Evolutionary conservation across 2,329 filamentous ascomycete genomes (phyloP).

Genomic region (Fragosphaeria purpurea): DNA sequence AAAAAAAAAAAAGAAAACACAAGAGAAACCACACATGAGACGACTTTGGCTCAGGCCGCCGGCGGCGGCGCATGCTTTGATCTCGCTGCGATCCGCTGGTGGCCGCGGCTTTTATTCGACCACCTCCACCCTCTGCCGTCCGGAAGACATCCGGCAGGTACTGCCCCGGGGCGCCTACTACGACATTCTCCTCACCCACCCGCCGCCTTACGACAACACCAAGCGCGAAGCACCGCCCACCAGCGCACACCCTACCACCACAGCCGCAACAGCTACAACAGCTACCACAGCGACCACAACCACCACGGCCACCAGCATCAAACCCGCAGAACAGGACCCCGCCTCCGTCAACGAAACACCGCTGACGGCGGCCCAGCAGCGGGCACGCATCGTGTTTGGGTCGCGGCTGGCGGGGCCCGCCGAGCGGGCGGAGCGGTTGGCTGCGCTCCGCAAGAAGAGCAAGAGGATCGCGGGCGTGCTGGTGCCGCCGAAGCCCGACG

Average conservation of each 20-base stretch:
- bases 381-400: slow-evolving; percentile 67
- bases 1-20: background rate
- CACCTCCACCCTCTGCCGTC: no score
- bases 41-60: slow-evolving; percentile 20
- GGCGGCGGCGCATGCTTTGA: slow-evolving; percentile 10
- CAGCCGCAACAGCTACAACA: slow-evolving; percentile 9
- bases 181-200: slow-evolving; percentile 41
- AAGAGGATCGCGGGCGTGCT: slow-evolving; percentile 65
- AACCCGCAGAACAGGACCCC: background rate
- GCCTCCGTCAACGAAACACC: no score
- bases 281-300: background rate
- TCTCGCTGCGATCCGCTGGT: no score
- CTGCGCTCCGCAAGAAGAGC: slow-evolving; percentile 47
- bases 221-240: slow-evolving; percentile 36
- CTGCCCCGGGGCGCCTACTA: slow-evolving; percentile 49
- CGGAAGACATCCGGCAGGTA: slow-evolving; percentile 24
- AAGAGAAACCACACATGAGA: slow-evolving; percentile 3
- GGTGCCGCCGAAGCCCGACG: slow-evolving; percentile 73
- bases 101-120: no score
- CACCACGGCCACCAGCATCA: slow-evolving; percentile 18
- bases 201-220: slow-evolving; percentile 28
- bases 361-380: slow-evolving; percentile 29
- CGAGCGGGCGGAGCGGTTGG: slow-evolving; percentile 53
- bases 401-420: slow-evolving; percentile 65
- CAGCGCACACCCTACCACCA: slow-evolving; percentile 23